Evolutionary conservation across 2,329 filamentous ascomycete species (phyloP).

Genomic region (Penicillium palitans): DNA sequence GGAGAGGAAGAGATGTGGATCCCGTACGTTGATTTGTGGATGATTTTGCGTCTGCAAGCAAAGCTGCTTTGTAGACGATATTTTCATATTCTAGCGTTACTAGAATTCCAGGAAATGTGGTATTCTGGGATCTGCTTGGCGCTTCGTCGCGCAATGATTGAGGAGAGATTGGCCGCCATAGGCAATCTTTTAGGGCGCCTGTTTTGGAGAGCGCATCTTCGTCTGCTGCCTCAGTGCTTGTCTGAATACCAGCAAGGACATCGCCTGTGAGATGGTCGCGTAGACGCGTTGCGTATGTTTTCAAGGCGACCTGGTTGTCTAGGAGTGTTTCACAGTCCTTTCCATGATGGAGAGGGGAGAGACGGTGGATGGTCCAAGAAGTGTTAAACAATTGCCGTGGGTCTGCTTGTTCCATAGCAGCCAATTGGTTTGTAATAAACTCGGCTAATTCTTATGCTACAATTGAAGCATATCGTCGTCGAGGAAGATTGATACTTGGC

Average conservation of each 20-base stretch:
- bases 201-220: conserved; percentile 47
- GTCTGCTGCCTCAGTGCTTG: conserved; percentile 31
- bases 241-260: conserved; percentile 48
- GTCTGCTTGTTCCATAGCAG: conserved; percentile 28
- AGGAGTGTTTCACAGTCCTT: conserved; percentile 39
- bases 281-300: conserved; percentile 50
- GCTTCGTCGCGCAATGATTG: conserved; percentile 32
- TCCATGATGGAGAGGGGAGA: conserved; percentile 56
- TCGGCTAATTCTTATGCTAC: conserved; percentile 1
- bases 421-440: neutral
- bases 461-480: neutral
- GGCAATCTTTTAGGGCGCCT: conserved; percentile 50
- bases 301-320: conserved; percentile 38
- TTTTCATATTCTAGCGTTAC: conserved; percentile 54
- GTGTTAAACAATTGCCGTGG: conserved; percentile 51
- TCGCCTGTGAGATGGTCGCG: conserved; percentile 53
- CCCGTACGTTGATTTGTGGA: conserved; percentile 24
- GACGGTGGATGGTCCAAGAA: conserved; percentile 56
- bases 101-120: conserved; percentile 43
- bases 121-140: conserved; percentile 28
- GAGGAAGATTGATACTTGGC: conserved; percentile 8
- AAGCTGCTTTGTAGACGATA: conserved; percentile 51
- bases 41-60: conserved; percentile 43
- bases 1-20: conserved; percentile 52
- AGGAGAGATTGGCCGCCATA: conserved; percentile 43